These are phyloP conservation scores for Phytophthora pistaciae DNA, from an alignment of 352 stramenopile species.

Conservation along the genomic window DNA sequence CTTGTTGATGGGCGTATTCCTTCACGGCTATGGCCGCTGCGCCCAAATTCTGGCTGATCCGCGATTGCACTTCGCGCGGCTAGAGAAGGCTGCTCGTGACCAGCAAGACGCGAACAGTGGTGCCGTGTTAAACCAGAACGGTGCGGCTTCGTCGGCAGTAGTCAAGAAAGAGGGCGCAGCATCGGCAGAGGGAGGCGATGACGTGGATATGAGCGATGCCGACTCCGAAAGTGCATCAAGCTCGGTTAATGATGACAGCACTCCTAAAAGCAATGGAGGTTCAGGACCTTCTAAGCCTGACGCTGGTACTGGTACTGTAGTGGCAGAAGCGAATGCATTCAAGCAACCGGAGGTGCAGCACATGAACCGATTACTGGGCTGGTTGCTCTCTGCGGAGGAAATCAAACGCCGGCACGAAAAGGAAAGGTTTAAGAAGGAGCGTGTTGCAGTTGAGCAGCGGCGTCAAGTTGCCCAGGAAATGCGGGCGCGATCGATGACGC, in stretches of 20 bases:
- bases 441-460: constrained; percentile 70
- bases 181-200: constrained; percentile 24
- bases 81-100: constrained; percentile 59
- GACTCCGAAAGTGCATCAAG: constrained; percentile 60
- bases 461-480: constrained; percentile 79
- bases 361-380: constrained; percentile 90
- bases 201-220: constrained; percentile 51
- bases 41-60: constrained; percentile 83
- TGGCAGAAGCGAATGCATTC: constrained; percentile 55
- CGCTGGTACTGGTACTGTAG: background rate
- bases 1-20: constrained; percentile 84
- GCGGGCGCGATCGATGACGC: constrained; percentile 61
- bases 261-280: constrained; percentile 35
- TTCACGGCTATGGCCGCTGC: constrained; percentile 88
- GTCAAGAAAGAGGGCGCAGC: constrained; percentile 27
- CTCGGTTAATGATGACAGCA: constrained; percentile 46
- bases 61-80: constrained; percentile 74
- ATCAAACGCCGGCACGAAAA: constrained; percentile 86
- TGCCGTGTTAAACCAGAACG: constrained; percentile 1
- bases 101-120: constrained; percentile 32
- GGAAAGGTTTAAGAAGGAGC: constrained; percentile 83
- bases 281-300: constrained; percentile 32
- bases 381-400: constrained; percentile 87
- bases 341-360: constrained; percentile 91
- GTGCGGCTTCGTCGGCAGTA: background rate